Percentiles rank a stretch among this genome's conserved stretches.
These are phyloP conservation scores for Amanita pallidorosea DNA, from an alignment of 768 basidiomycete species.

Conservation along the genomic window DNA sequence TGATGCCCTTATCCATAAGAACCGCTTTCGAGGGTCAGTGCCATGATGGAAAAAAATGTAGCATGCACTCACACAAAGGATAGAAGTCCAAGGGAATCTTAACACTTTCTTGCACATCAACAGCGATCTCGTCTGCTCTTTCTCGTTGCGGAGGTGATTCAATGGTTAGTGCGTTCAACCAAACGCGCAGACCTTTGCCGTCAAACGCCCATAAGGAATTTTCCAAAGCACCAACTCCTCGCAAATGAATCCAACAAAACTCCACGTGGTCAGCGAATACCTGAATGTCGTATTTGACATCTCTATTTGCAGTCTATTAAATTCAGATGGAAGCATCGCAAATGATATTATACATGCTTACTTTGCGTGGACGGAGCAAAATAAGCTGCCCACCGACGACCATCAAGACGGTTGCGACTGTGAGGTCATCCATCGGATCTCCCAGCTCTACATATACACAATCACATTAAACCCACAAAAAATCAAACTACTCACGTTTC, in stretches of 20 bases:
- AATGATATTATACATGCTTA: slow-evolving; percentile 13
- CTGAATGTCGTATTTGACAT: slow-evolving; percentile 96
- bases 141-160: slow-evolving; percentile 43
- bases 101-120: slow-evolving; percentile 84
- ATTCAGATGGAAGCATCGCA: not conserved
- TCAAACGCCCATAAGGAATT: slow-evolving; percentile 99
- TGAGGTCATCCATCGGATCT: slow-evolving; percentile 85
- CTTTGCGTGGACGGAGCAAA: slow-evolving; percentile 82
- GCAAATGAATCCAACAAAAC: slow-evolving; percentile 97
- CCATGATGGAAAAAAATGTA: not conserved
- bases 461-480: slow-evolving; percentile 4
- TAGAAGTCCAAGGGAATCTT: slow-evolving; percentile 91
- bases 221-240: slow-evolving; percentile 86
- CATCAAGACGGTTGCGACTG: slow-evolving; percentile 92
- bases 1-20: slow-evolving; percentile 98
- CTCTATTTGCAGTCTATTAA: slow-evolving; percentile 63
- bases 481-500: slow-evolving; percentile 54
- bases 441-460: slow-evolving; percentile 57
- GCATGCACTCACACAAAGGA: slow-evolving; percentile 66
- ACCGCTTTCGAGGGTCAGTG: slow-evolving; percentile 49
- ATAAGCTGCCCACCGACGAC: slow-evolving; percentile 89
- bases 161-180: slow-evolving; percentile 92
- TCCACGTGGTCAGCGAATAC: slow-evolving; percentile 95
- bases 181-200: slow-evolving; percentile 79
- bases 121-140: slow-evolving; percentile 16